Evolutionary conservation across 805 yeast genomes (phyloP).

Genomic region (Metschnikowia vanudenii): DNA sequence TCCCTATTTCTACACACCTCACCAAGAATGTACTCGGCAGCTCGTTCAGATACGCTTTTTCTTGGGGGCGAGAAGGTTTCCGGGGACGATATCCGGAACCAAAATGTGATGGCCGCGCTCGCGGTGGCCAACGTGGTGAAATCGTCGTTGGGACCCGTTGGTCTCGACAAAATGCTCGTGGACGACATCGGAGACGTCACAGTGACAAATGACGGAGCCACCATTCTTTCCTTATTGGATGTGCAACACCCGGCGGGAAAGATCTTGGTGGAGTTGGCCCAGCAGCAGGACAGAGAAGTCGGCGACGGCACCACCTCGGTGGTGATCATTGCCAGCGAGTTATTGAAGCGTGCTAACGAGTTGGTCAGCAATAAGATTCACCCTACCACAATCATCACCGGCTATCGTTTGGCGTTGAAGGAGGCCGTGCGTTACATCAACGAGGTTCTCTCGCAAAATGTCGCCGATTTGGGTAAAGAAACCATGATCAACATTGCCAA

Average conservation of each 20-base stretch:
- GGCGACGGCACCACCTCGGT: constrained; percentile 99
- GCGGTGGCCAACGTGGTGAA: constrained; percentile 83
- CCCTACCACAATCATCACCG: constrained; percentile 97
- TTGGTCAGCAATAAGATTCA: constrained; percentile 90
- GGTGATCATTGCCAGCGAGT: constrained; percentile 91
- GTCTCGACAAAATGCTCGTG: constrained; percentile 96
- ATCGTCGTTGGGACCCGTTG: constrained; percentile 96
- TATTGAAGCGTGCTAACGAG: constrained; percentile 89
- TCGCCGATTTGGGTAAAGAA: constrained; percentile 77
- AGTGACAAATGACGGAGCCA: constrained; percentile 98
- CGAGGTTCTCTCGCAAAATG: constrained; percentile 79
- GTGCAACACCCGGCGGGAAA: constrained; percentile 99
- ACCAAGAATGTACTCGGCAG: constrained; percentile 58
- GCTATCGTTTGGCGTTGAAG: constrained; percentile 87
- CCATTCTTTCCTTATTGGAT: constrained; percentile 83
- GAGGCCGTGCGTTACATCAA: constrained; percentile 87
- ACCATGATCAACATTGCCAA: constrained; percentile 88
- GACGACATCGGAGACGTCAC: constrained; percentile 99
- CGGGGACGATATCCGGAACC: constrained; percentile 95
- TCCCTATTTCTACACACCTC: background rate
- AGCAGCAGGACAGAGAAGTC: constrained; percentile 97
- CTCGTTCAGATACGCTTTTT: constrained; percentile 90
- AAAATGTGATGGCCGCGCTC: constrained; percentile 91
- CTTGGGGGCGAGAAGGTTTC: constrained; percentile 94
- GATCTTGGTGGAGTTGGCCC: constrained; percentile 93